phyloP scores from a whole-genome alignment of 331 rosid genomes.

The Cydonia oblonga region DNA sequence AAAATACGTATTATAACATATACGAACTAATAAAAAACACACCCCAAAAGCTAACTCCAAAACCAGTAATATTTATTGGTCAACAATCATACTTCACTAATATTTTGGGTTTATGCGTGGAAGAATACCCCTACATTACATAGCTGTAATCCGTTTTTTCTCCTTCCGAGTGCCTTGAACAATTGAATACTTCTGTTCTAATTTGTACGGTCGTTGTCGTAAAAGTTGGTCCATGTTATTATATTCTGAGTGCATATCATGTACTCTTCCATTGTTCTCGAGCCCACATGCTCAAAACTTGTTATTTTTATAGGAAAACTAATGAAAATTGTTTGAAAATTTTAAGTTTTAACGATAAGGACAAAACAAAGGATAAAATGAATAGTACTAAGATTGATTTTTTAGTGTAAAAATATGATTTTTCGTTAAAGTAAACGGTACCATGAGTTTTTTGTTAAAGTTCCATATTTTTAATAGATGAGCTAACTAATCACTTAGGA shows the following conservation, averaged over 20 bases:
- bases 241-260: not conserved
- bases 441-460: too few species aligned
- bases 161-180: not conserved
- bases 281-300: not conserved
- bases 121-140: not conserved
- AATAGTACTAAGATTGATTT: too few species aligned
- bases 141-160: not conserved
- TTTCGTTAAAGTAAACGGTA: too few species aligned
- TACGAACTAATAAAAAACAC: not conserved
- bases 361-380: too few species aligned
- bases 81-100: too few species aligned
- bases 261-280: not conserved
- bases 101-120: not conserved
- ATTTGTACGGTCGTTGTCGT: not conserved
- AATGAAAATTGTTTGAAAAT: too few species aligned
- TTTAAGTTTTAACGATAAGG: too few species aligned
- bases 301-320: too few species aligned
- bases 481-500: not conserved
- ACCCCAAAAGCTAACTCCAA: not conserved
- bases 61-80: too few species aligned
- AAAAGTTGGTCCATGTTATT: not conserved
- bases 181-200: not conserved
- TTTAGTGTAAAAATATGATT: too few species aligned
- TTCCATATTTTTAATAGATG: not conserved
- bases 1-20: not conserved